Evolutionary conservation across 164 flowering plant genomes (phyloP), one percentile per base, ranked within the genome.

Genomic region (Aristolochia contorta): DNA sequence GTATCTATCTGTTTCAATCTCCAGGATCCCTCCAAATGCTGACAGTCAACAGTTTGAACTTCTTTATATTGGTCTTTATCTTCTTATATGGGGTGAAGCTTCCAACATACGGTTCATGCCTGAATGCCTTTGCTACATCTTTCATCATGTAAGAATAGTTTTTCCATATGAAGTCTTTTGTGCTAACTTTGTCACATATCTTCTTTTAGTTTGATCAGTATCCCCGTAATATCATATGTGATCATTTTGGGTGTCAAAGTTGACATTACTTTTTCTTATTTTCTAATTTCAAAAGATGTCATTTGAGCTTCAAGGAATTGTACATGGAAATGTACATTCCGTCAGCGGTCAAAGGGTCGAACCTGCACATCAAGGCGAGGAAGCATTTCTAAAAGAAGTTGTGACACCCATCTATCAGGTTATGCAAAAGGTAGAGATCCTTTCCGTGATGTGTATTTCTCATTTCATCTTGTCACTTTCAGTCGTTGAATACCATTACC

Each of bases 21-120:
- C 55, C 73, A 91, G 96, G 60, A 63, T 66, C 67, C 85, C 82
- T 2, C 62, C 2, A 32, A 76, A 67, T 67, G 71, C 56, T 64
- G 87, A 81, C 46, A 74, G 43, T 56, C 87, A 84, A 62, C 97
- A 89, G 72, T 63, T 86, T 50, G 60, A 83, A 63, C 96, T 94
- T 73, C 77, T 94, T 23, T 89, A 85, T 75, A 82, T 87, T 64
- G 97, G 83, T 58, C 93, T 94, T 50, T 91, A 91, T 81, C 91
- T 91, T 69, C 97, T 94, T 65, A 94, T 94, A 32, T 94, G 99
- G 99, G 99, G 99, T 32, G 99, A 94, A 87, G 95, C 99, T 70
- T 91, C 99, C 73, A 94, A 91, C 71, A 66, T 91, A 32, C 88
- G 99, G 16, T 94, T 94, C 70, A 89, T 94, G 99, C 99, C 99